Percentiles rank a stretch among this genome's conserved stretches.
phyloP scores from a whole-genome alignment of 129 eudicot genomes.

The Solidago caesia region DNA sequence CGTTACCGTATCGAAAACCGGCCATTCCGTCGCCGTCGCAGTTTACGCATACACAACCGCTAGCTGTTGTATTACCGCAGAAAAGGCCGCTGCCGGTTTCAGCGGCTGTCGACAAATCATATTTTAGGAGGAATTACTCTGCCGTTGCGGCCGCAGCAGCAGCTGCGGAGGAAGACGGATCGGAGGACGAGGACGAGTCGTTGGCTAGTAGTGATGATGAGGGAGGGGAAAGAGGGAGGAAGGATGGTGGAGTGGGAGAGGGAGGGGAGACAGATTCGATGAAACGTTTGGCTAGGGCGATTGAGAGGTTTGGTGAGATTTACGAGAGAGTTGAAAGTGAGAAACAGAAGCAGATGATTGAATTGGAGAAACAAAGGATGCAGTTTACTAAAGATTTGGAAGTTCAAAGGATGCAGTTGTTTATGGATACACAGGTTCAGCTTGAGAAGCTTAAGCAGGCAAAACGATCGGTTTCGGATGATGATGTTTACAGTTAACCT shows the following conservation, averaged over 20 bases:
- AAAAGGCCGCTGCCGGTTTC: constrained; percentile 32
- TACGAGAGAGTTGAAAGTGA: constrained; percentile 77
- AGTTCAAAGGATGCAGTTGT: constrained; percentile 86
- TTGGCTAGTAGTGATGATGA: constrained; percentile 45
- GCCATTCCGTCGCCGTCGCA: constrained; percentile 5
- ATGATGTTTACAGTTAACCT: constrained; percentile 41
- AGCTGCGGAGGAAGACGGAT: constrained; percentile 50
- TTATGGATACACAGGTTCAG: constrained; percentile 89
- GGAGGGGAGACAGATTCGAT: constrained; percentile 49
- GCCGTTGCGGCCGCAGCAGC: constrained; percentile 95
- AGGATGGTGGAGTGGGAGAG: constrained; percentile 25
- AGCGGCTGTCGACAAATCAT: constrained; percentile 49
- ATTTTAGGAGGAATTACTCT: constrained; percentile 78
- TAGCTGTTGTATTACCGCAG: constrained; percentile 48
- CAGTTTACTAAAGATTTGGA: constrained; percentile 85
- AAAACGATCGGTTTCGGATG: constrained; percentile 63
- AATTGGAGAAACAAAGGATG: constrained; percentile 91
- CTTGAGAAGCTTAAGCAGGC: constrained; percentile 80
- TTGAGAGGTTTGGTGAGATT: constrained; percentile 74
- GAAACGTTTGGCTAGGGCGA: constrained; percentile 69
- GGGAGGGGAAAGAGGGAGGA: constrained; percentile 28
- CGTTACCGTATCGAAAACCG: constrained; percentile 37
- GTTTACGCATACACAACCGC: constrained; percentile 21
- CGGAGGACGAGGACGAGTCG: constrained; percentile 46
- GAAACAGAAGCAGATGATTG: constrained; percentile 85